Base-by-base conservation (phyloP, 352 stramenopile species). In the Phytophthora brassicae region DNA sequence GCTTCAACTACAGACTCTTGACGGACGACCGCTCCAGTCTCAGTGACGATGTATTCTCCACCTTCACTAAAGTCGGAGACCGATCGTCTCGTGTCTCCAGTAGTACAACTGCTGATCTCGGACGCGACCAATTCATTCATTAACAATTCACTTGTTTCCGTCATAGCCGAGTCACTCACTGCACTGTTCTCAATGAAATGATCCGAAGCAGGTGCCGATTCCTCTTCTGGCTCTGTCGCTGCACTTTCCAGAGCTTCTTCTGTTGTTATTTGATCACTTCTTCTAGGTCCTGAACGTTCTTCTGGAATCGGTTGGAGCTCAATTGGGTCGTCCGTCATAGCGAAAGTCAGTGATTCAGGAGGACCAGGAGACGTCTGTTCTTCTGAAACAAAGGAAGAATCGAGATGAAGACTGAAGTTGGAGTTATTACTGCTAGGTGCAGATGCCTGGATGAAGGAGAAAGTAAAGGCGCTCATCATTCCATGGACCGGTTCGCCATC, bases 391-490 rank as follows among this genome's bases (percentile, higher is more conserved):
- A 56, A 33, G 4, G 46, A 66, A 16, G 49, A 60, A 43, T 59
- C 54, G 23, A 67, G 49, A 12, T 51, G 38, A 13, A 62, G 29
- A 44, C 69, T 68, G 24, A 62, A 68, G 24, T 47, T 61, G 24
- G 64, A 68, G 24, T 47, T 61, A 24, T 52, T 79, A 44, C 61
- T 68, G 43, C 64, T 76, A 28, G 59, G 38, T 41, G 80, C 73
- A 16, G 70, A 82, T 31, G 82, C 70, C 53, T 89, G 76, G 50
- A 89, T 89, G 60, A 88, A 89, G 31, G 80, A 89, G 63, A 89
- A 89, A 9, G 77, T 83, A 53, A 89, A 89, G 57, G 71, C 76
- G 49, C 70, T 68, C 29, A 87, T 72, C 55, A 89, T 71, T 28
- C 71, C 77, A 19, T 75, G 69, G 54, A 89, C 80, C 13, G 58